Conservation (phyloP, 225 moss, liverwort and hornwort genomes). For the Physcomitrellopsis africana region DNA sequence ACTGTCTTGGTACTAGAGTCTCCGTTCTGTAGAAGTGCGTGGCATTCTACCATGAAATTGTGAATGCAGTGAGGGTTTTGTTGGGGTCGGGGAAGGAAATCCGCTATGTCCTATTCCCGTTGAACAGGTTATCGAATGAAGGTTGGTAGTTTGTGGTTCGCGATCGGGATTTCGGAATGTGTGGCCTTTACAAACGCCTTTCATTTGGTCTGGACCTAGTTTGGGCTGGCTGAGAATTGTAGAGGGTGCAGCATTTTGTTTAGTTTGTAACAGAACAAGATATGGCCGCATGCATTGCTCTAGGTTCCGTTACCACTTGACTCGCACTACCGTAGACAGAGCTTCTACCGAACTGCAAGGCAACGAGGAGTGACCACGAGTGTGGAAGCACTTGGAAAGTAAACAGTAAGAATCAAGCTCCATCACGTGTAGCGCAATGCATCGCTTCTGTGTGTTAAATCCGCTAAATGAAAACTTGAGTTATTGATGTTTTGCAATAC, state of each 20-base stretch:
- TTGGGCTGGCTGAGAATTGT: neutral
- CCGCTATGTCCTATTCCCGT: neutral
- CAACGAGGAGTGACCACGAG: neutral
- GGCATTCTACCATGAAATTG: neutral
- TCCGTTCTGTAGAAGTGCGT: neutral
- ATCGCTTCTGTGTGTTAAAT: neutral
- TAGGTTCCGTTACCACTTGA: neutral
- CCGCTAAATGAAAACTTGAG: neutral
- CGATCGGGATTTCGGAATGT: neutral
- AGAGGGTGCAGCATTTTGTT: neutral
- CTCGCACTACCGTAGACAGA: neutral
- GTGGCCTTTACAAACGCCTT: neutral
- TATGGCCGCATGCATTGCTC: neutral
- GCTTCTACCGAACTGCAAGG: neutral
- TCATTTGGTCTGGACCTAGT: neutral
- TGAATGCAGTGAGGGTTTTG: neutral
- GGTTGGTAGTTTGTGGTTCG: neutral
- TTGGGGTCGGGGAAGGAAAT: neutral
- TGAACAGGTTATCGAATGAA: neutral
- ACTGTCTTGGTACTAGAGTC: neutral
- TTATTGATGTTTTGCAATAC: neutral
- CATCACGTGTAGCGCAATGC: neutral
- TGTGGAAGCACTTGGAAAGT: slow-evolving; percentile 6
- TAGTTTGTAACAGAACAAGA: neutral
- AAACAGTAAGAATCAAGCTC: neutral